Percentiles rank a stretch among this genome's conserved stretches.
phyloP scores from a whole-genome alignment of 139 green algal species.

The Zygnema circumcarinatum region DNA sequence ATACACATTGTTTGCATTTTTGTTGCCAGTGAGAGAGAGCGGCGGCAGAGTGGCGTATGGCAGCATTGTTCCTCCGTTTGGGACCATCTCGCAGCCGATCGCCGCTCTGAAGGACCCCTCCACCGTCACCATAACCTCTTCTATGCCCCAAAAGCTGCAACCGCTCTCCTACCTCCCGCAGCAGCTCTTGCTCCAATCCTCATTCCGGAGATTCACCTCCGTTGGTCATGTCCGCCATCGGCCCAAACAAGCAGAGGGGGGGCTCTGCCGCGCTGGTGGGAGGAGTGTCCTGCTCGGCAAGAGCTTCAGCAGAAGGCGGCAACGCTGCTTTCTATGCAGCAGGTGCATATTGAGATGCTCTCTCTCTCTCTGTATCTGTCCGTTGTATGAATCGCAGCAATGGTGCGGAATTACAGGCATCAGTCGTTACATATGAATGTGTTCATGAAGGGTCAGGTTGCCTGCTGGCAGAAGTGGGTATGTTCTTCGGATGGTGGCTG shows the following conservation, averaged over 20 bases:
- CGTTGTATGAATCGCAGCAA: too few species aligned
- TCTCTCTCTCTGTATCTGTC: too few species aligned
- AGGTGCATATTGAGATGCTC: background rate
- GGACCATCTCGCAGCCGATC: background rate
- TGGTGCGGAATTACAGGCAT: too few species aligned
- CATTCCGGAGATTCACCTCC: constrained; percentile 23
- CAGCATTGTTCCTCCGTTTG: background rate
- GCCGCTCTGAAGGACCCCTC: background rate
- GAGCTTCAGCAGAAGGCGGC: background rate
- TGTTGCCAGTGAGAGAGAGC: constrained; percentile 3
- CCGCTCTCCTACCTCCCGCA: background rate
- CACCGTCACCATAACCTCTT: constrained; percentile 3
- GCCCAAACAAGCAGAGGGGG: background rate
- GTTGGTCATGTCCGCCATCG: constrained; percentile 28
- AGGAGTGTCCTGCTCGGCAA: background rate
- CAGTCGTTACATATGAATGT: too few species aligned
- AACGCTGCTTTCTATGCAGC: background rate
- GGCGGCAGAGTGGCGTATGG: background rate
- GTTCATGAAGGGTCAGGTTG: too few species aligned
- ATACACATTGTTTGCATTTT: background rate
- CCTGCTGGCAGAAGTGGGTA: too few species aligned
- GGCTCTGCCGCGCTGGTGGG: background rate
- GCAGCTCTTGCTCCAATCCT: constrained; percentile 33
- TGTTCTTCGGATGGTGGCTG: too few species aligned
- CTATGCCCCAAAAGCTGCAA: background rate